These are phyloP conservation scores for Cyclotella atomus DNA, from an alignment of 108 stramenopile species.

Conservation along the genomic window DNA sequence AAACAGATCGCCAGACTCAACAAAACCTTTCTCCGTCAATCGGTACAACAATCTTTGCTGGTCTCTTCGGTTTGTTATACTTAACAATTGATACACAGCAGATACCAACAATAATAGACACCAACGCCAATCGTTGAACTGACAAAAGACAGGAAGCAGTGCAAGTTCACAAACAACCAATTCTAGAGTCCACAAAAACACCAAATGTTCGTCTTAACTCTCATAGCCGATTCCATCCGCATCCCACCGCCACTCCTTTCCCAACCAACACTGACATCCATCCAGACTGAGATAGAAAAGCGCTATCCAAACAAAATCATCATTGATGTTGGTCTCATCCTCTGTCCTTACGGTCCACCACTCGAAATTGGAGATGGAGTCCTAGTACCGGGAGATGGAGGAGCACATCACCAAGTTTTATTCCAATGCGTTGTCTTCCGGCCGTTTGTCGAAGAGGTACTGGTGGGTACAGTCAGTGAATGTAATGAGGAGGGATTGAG, in stretches of 20 bases:
- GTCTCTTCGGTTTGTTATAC: no score
- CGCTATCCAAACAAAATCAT: slow-evolving; percentile 84
- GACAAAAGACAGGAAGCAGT: no score
- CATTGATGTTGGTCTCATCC: slow-evolving; percentile 83
- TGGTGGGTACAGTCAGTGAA: slow-evolving; percentile 68
- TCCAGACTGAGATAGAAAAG: slow-evolving; percentile 77
- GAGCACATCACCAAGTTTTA: slow-evolving; percentile 77
- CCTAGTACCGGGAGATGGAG: slow-evolving; percentile 85
- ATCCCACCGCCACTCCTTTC: slow-evolving; percentile 71
- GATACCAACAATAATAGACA: not conserved
- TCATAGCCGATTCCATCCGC: slow-evolving; percentile 74
- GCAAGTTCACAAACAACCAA: not conserved
- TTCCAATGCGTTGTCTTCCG: slow-evolving; percentile 87
- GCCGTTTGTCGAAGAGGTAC: slow-evolving; percentile 91
- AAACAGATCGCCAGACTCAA: no score
- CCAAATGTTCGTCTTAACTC: slow-evolving; percentile 81
- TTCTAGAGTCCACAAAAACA: not conserved
- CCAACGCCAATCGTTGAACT: no score
- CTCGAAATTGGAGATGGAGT: slow-evolving; percentile 71
- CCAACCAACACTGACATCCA: slow-evolving; percentile 60
- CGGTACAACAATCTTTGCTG: no score
- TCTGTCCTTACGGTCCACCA: slow-evolving; percentile 77
- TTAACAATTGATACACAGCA: no score
- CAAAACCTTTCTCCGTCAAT: no score
- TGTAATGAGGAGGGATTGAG: slow-evolving; percentile 75